Percentiles rank a stretch among this genome's conserved stretches.
Conservation (phyloP, 805 yeast species). For the Wickerhamiella cacticola region DNA sequence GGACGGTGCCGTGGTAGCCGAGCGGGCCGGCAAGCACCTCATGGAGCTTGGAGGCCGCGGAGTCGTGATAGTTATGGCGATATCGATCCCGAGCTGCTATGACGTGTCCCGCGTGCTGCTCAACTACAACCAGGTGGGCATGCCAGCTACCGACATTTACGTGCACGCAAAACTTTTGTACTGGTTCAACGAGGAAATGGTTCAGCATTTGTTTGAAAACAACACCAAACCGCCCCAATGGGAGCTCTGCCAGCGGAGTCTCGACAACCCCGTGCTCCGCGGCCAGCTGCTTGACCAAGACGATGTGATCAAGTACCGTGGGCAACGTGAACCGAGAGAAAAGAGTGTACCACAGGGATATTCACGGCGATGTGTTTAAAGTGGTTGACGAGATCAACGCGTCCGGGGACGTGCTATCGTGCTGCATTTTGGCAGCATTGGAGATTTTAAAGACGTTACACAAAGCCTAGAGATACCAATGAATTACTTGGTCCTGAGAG, state of each 20-base stretch:
- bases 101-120: background rate
- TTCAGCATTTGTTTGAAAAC: background rate
- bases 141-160: background rate
- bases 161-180: background rate
- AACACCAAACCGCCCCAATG: too few relatives aligned
- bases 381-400: background rate
- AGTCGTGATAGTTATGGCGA: background rate
- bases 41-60: conserved; percentile 1
- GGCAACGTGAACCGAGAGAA: background rate
- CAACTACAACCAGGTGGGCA: background rate
- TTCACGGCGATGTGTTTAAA: background rate
- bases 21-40: background rate
- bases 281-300: background rate
- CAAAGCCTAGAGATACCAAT: background rate
- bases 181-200: background rate
- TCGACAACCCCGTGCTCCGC: too few relatives aligned
- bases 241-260: too few relatives aligned
- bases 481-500: background rate
- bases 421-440: background rate
- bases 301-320: background rate
- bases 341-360: background rate
- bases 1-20: background rate
- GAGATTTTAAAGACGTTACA: background rate
- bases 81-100: background rate
- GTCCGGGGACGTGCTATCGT: background rate